phyloP scores from a whole-genome alignment of 1,139 yeast genomes.

The Candida buenavistaensis region DNA sequence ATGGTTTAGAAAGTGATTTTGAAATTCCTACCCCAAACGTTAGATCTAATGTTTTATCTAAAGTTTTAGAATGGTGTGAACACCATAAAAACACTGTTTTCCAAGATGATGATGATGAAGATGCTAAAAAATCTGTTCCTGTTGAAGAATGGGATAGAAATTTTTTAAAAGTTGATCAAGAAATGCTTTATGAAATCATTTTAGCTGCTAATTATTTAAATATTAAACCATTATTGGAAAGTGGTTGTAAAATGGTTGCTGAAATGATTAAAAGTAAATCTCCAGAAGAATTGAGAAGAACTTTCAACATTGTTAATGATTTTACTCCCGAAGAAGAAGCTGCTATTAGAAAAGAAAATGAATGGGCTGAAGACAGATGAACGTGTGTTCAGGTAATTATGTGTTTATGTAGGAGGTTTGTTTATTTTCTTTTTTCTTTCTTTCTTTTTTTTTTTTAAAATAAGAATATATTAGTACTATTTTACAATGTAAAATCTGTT shows the following conservation, averaged over 20 bases:
- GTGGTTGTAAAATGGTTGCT: constrained; percentile 97
- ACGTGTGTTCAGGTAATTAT: not conserved
- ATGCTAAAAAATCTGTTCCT: constrained; percentile 79
- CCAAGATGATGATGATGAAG: constrained; percentile 75
- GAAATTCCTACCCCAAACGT: constrained; percentile 95
- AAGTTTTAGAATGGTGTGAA: constrained; percentile 96
- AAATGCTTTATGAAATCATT: constrained; percentile 95
- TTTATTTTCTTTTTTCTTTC: not conserved
- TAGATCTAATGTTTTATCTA: constrained; percentile 79
- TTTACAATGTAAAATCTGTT: too few species aligned
- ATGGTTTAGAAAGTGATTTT: constrained; percentile 60
- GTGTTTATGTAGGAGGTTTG: not conserved
- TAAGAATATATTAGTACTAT: too few species aligned
- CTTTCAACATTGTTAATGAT: constrained; percentile 94
- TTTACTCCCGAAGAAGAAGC: constrained; percentile 98
- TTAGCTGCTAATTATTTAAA: constrained; percentile 94
- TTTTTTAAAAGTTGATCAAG: constrained; percentile 95
- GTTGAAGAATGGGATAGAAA: constrained; percentile 97
- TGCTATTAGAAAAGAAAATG: constrained; percentile 95
- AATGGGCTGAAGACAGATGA: constrained; percentile 98
- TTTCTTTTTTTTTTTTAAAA: not conserved
- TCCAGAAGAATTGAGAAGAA: constrained; percentile 94
- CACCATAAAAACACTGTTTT: constrained; percentile 86
- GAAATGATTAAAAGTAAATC: constrained; percentile 96
- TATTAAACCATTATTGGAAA: constrained; percentile 87